Base-by-base conservation (phyloP, 2,329 filamentous ascomycete species). In the Aureobasidium sp. region DNA sequence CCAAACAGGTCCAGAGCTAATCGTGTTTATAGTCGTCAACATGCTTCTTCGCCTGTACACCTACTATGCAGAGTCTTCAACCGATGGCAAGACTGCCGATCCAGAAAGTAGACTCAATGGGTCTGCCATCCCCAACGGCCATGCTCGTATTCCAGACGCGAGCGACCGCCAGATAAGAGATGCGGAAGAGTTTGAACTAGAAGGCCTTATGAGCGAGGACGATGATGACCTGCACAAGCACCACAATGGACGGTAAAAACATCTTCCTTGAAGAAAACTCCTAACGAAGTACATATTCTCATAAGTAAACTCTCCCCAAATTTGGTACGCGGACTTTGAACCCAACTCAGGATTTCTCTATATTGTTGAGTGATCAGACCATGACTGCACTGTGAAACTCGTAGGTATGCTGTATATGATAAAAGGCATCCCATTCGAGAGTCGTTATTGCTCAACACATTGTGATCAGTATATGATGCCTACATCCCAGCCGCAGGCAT, bases 181-280 rank as follows among this genome's bases (percentile, higher is more conserved):
- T 71, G 92, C 90, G 0, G 88, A 97, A 71, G 91, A 96, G 68
- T 99, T 96, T 72, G 94, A 97, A 76, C 81, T 99, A 1, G 91
- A 94, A 64, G 93, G 90, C 0, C 77, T 99, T 42, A 92, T 92
- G 73, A 94, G 89, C 63, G 92, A 96, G 48, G 91, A 95, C 20
- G 91, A 96, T 58, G 87, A 87, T 5, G 78, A 57, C 14, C 22
- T 37, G n/a, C 9, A 37, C 17, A 44, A 44, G 25, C 57, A 51
- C 17, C 36, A 49, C 27, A 34, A 49, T 11, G 25, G 27, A 29
- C 27, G 41, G 1, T 44, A 57, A 27, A 25, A 12, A 29, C 4
- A 37, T 34, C 11, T 41, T 15, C 11, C 27, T 7, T 14, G 12
- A 52, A 6, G 2, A 37, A 48, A 14, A 52, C 2, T 22, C 37